These are phyloP conservation scores for Saprolegnia parasitica DNA, from an alignment of 352 stramenopile species.

Conservation along the genomic window DNA sequence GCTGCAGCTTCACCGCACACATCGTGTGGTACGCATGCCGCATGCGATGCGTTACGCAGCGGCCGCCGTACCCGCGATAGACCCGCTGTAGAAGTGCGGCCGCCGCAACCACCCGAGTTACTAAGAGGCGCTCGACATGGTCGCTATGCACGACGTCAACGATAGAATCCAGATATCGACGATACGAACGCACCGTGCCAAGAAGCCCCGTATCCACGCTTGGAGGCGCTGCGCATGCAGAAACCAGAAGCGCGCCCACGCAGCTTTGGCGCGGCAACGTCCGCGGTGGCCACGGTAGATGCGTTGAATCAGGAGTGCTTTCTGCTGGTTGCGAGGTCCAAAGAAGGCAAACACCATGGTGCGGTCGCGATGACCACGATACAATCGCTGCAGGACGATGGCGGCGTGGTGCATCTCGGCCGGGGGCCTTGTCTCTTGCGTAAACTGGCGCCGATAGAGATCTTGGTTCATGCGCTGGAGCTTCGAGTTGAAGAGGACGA, in stretches of 20 bases:
- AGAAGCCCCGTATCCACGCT: slow-evolving; percentile 11
- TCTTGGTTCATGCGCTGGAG: neutral
- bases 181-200: slow-evolving; percentile 1
- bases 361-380: neutral
- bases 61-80: neutral
- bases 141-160: neutral
- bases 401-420: slow-evolving; percentile 15
- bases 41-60: neutral
- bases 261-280: neutral
- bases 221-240: neutral
- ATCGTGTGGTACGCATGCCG: neutral
- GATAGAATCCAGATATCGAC: neutral
- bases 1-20: neutral
- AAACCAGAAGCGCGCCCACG: neutral
- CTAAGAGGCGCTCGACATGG: neutral
- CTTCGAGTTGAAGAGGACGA: slow-evolving; percentile 26
- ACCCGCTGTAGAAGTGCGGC: slow-evolving; percentile 3
- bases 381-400: slow-evolving; percentile 3
- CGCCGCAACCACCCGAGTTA: neutral
- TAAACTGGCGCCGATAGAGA: neutral
- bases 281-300: slow-evolving; percentile 6
- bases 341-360: slow-evolving; percentile 14
- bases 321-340: slow-evolving; percentile 22
- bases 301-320: slow-evolving; percentile 13
- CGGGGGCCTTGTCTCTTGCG: neutral